Evolutionary conservation across 768 basidiomycete species (phyloP).

Genomic region (Russula griseocarnosa): DNA sequence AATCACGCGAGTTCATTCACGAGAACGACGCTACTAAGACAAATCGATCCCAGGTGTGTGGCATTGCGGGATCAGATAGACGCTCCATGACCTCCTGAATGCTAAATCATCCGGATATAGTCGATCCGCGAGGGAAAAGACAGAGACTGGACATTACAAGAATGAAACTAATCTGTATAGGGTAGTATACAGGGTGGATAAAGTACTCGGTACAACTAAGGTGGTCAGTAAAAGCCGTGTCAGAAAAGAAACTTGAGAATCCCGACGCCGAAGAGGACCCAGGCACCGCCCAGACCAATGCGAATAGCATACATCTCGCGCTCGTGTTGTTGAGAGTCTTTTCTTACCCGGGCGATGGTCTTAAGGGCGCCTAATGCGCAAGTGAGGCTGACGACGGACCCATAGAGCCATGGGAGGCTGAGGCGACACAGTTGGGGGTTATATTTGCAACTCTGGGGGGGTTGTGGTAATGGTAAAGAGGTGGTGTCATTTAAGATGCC

Average conservation of each 20-base stretch:
- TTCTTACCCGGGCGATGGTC: conserved; percentile 19
- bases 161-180: background rate
- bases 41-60: too few relatives aligned
- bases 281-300: conserved; percentile 12
- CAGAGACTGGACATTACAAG: background rate
- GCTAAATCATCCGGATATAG: too few relatives aligned
- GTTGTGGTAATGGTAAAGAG: conserved; percentile 6
- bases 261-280: conserved; percentile 13
- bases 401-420: conserved; percentile 26
- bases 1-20: background rate
- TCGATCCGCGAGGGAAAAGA: too few relatives aligned
- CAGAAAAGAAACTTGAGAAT: conserved; percentile 14
- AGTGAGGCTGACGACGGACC: conserved; percentile 18
- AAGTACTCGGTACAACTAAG: conserved; percentile 4
- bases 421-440: conserved; percentile 16
- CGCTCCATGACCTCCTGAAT: too few relatives aligned
- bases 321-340: conserved; percentile 11
- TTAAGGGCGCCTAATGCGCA: conserved; percentile 16
- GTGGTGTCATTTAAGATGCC: conserved; percentile 18
- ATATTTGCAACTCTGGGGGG: conserved; percentile 18
- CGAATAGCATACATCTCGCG: conserved; percentile 15
- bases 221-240: background rate
- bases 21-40: too few relatives aligned
- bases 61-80: too few relatives aligned
- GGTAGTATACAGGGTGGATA: conserved; percentile 1